These are phyloP conservation scores for Leptographium radiaticola DNA, from an alignment of 2,329 filamentous ascomycete genomes.

Conservation along the genomic window DNA sequence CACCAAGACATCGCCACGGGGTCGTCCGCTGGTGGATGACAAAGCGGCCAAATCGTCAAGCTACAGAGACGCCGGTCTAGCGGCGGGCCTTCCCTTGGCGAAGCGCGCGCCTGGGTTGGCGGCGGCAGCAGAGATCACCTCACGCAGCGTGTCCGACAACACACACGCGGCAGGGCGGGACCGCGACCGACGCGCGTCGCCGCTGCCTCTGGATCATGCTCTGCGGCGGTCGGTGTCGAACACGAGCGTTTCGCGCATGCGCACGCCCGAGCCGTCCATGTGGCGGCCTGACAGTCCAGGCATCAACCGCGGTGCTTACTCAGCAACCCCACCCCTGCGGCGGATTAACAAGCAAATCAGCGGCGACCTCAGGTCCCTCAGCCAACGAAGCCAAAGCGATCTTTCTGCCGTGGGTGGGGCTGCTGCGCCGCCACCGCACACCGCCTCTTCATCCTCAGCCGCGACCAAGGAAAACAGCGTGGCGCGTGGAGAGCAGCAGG, in stretches of 20 bases:
- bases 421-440: conserved; percentile 6
- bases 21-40: not conserved
- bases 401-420: not conserved
- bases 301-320: conserved; percentile 30
- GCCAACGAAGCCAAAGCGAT: conserved; percentile 31
- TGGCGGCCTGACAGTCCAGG: conserved; percentile 54
- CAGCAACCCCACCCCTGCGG: conserved; percentile 55
- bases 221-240: conserved; percentile 34
- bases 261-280: conserved; percentile 41
- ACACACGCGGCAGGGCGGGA: not conserved
- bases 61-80: conserved; percentile 16
- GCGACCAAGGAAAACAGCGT: conserved; percentile 8
- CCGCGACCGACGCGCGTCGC: conserved; percentile 3
- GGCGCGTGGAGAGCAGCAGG: not conserved
- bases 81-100: conserved; percentile 3
- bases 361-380: conserved; percentile 62
- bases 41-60: not conserved
- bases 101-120: not conserved
- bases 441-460: conserved; percentile 12
- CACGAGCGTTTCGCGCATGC: conserved; percentile 36
- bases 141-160: conserved; percentile 9
- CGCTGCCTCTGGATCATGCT: conserved; percentile 1
- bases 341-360: conserved; percentile 55
- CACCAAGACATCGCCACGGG: not conserved
- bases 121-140: not conserved